Evolutionary conservation across 2,329 filamentous ascomycete genomes (phyloP).

Genomic region (Colletotrichum zoysiae): DNA sequence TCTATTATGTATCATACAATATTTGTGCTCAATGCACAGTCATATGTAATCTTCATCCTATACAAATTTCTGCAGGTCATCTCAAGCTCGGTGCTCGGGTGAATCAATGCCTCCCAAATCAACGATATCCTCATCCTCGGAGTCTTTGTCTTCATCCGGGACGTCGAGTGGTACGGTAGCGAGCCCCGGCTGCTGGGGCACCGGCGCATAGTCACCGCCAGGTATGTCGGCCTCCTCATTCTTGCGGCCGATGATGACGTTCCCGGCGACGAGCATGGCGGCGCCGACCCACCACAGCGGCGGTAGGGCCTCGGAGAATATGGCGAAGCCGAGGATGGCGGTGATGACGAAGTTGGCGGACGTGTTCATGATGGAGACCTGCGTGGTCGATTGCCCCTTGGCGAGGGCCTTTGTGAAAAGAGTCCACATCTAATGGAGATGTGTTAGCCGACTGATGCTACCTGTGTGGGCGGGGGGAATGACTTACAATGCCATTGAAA

Average conservation of each 20-base stretch:
- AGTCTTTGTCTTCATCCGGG: slow-evolving; percentile 43
- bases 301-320: slow-evolving; percentile 80
- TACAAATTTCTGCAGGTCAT: neutral
- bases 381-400: slow-evolving; percentile 79
- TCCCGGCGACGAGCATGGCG: slow-evolving; percentile 77
- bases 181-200: slow-evolving; percentile 45
- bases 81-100: slow-evolving; percentile 32
- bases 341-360: slow-evolving; percentile 86
- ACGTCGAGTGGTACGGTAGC: slow-evolving; percentile 17
- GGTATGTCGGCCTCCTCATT: slow-evolving; percentile 62
- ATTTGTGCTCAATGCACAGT: neutral
- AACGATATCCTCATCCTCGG: slow-evolving; percentile 52
- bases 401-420: slow-evolving; percentile 85
- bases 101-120: slow-evolving; percentile 49
- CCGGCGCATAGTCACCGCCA: slow-evolving; percentile 47
- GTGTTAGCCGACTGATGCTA: slow-evolving; percentile 13
- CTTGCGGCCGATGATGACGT: slow-evolving; percentile 81
- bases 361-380: slow-evolving; percentile 86
- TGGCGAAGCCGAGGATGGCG: slow-evolving; percentile 75
- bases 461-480: neutral
- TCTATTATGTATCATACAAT: neutral
- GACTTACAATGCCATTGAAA: slow-evolving; percentile 77
- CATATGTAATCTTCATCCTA: neutral
- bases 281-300: slow-evolving; percentile 84
- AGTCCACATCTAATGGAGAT: slow-evolving; percentile 77